Evolutionary conservation across 768 basidiomycete species (phyloP), one percentile per base, ranked within the genome.

Genomic region (Auricularia sp.): DNA sequence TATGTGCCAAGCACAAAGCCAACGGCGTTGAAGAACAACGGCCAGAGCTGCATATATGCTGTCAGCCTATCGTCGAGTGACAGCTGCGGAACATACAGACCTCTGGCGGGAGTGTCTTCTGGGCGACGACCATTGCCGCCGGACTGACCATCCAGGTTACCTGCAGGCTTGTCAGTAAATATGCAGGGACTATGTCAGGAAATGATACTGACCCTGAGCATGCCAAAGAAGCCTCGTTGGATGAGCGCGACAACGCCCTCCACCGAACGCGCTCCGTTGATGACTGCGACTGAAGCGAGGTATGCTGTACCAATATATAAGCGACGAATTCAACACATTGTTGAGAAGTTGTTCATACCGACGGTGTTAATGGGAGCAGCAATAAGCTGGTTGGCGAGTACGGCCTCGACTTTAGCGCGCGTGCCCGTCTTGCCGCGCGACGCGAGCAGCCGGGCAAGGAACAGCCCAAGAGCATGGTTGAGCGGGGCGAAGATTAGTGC

Each of bases 401-500:
- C 81, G 75, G 91, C 90, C 21, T 75, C 84, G 61, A 94, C 68
- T 76, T 84, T 88, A 61, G 85, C 84, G 29, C 78, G 77, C 45
- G 83, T 74, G 16, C 85, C 81, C 21, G 85, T 85, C 76, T 81
- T 88, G 45, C 92, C 92, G 34, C 56, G 56, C 21, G 56, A 7
- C 0, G 85, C 84, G 71, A 95, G 94, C 14, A 81, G 81, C 70
- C 81, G 87, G 75, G 94, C 91, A 65, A 94, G 75, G 47, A 79
- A 69, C 63, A 87, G 85, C 21, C 91, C 83, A 66, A 94, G 84
- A 73, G 81, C 75, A 71, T 95, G 93, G 51, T 85, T 81, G 36
- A 95, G 73, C 0, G 93, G 93, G 5, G 92, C 93, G 13, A 91
- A 91, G 47, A 95, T 81, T 69, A 89, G 80, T 77, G 89, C 85